Evolutionary conservation across 768 basidiomycete species (phyloP).

Genomic region (Lenzites betulinus): DNA sequence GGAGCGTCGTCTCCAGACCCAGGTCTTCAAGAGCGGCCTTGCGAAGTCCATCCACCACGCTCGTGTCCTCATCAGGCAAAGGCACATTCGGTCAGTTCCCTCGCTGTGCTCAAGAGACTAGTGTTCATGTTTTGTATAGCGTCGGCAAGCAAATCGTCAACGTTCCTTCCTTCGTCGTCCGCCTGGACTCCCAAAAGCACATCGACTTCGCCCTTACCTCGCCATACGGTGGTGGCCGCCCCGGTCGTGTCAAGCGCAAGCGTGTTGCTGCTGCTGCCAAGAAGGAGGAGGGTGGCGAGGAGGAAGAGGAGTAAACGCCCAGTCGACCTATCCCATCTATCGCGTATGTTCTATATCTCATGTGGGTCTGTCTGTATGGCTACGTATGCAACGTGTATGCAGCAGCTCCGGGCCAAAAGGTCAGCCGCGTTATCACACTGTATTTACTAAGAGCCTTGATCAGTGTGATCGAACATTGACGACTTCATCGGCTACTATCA

Average conservation of each 20-base stretch:
- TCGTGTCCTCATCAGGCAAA: conserved; percentile 94
- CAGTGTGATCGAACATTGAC: neutral
- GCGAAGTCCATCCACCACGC: conserved; percentile 99
- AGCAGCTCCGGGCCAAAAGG: neutral
- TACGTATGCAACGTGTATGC: conserved; percentile 25
- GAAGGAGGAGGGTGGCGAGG: conserved; percentile 83
- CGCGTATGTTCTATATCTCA: conserved; percentile 17
- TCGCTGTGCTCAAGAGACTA: neutral
- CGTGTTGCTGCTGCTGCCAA: conserved; percentile 80
- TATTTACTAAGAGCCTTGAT: neutral
- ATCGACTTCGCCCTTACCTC: conserved; percentile 98
- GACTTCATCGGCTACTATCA: too few species aligned
- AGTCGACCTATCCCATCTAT: conserved; percentile 6
- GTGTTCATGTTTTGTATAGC: conserved; percentile 39
- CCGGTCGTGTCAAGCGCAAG: conserved; percentile 94
- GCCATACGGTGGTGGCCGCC: conserved; percentile 52
- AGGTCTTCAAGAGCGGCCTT: conserved; percentile 98
- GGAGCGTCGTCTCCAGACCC: conserved; percentile 97
- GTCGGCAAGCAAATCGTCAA: conserved; percentile 99
- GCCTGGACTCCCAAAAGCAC: conserved; percentile 99
- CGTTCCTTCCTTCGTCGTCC: conserved; percentile 97
- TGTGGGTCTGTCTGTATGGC: conserved; percentile 23
- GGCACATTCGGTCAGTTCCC: conserved; percentile 88
- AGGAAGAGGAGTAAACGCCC: conserved; percentile 30
- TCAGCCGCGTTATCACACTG: neutral